Evolutionary conservation across 768 basidiomycete genomes (phyloP).

Genomic region (Lactarius sp.): DNA sequence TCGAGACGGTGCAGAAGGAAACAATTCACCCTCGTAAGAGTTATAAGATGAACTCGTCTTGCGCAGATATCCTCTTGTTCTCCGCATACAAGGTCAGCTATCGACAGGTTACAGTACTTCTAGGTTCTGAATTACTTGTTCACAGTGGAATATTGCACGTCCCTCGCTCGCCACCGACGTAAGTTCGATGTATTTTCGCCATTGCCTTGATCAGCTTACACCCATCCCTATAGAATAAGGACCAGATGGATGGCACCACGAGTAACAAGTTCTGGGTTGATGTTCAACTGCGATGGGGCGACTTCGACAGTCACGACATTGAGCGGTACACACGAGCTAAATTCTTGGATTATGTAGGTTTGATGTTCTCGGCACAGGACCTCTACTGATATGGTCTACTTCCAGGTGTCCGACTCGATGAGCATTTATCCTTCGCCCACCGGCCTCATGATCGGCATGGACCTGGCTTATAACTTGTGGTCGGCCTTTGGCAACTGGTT

Average conservation of each 20-base stretch:
- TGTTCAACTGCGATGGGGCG: slow-evolving; percentile 93
- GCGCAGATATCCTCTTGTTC: slow-evolving; percentile 96
- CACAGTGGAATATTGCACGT: slow-evolving; percentile 92
- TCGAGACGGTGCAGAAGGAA: slow-evolving; percentile 99
- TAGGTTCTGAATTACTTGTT: slow-evolving; percentile 20
- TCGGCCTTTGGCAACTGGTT: slow-evolving; percentile 99
- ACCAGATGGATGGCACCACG: slow-evolving; percentile 95
- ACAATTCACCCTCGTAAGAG: slow-evolving; percentile 99
- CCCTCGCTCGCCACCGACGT: slow-evolving; percentile 94
- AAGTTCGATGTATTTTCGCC: slow-evolving; percentile 30
- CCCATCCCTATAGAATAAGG: slow-evolving; percentile 60
- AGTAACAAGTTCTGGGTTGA: slow-evolving; percentile 99
- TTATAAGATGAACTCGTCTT: slow-evolving; percentile 99
- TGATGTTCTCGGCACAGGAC: background rate
- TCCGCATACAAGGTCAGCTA: slow-evolving; percentile 73
- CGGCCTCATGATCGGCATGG: slow-evolving; percentile 98
- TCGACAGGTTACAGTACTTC: background rate
- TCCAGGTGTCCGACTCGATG: slow-evolving; percentile 89
- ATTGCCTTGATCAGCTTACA: slow-evolving; percentile 13
- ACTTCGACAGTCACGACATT: slow-evolving; percentile 98
- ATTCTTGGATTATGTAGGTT: slow-evolving; percentile 90
- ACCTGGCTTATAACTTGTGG: slow-evolving; percentile 97
- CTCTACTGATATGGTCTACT: background rate
- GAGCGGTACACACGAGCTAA: slow-evolving; percentile 98
- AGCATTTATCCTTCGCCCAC: slow-evolving; percentile 99